phyloP scores from a whole-genome alignment of 805 yeast species.

The Zygoascus bituminiphila region DNA sequence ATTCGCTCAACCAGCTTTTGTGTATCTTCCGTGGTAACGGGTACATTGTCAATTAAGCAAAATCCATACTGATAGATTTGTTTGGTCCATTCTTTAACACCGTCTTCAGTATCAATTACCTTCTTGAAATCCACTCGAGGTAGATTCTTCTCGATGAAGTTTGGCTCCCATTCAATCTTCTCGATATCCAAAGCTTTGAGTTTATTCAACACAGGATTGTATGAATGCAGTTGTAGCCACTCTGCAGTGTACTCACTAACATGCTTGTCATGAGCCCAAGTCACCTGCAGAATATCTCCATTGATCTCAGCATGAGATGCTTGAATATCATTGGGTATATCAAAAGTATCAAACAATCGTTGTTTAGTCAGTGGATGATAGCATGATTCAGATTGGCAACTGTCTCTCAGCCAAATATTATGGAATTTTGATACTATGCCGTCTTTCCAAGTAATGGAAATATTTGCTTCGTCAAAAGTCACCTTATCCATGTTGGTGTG shows the following conservation, averaged over 20 bases:
- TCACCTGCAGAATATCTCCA: slow-evolving; percentile 15
- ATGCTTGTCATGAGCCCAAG: slow-evolving; percentile 38
- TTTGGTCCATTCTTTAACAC: slow-evolving; percentile 47
- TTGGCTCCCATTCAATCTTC: slow-evolving; percentile 39
- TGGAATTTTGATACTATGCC: slow-evolving; percentile 23
- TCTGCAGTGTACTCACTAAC: slow-evolving; percentile 30
- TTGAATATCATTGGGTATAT: slow-evolving; percentile 29
- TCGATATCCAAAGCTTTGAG: slow-evolving; percentile 27
- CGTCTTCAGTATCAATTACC: slow-evolving; percentile 38
- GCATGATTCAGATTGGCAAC: slow-evolving; percentile 51
- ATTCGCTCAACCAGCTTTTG: slow-evolving; percentile 48
- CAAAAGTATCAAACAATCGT: slow-evolving; percentile 47
- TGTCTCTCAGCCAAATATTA: slow-evolving; percentile 57
- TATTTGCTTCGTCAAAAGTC: not conserved
- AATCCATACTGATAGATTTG: slow-evolving; percentile 53
- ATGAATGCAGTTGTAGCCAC: slow-evolving; percentile 45
- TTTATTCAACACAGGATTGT: slow-evolving; percentile 39
- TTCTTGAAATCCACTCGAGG: slow-evolving; percentile 43
- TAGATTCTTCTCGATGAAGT: slow-evolving; percentile 31
- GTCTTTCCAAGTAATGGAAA: slow-evolving; percentile 2
- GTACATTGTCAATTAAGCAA: slow-evolving; percentile 52
- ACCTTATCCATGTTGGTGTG: slow-evolving; percentile 1
- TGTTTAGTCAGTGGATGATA: slow-evolving; percentile 51
- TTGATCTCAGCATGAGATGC: slow-evolving; percentile 18
- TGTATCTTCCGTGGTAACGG: slow-evolving; percentile 52